These are phyloP conservation scores for Thermochaetoides thermophila DNA, from an alignment of 495 filamentous ascomycete species.

Conservation along the genomic window DNA sequence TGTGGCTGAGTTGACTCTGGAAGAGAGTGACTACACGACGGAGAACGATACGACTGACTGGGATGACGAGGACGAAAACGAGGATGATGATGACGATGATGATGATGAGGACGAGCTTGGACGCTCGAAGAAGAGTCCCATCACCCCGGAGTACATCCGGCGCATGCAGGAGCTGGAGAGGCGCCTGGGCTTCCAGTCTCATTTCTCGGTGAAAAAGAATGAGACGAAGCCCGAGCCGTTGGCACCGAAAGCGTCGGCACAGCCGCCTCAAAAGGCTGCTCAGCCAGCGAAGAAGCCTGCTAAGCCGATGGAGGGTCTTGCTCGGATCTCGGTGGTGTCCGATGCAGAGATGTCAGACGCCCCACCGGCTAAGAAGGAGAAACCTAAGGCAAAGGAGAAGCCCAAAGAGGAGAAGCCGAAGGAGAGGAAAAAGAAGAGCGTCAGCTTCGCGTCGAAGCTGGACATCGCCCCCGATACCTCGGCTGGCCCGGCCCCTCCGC, in stretches of 20 bases:
- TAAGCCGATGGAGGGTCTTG: slow-evolving; percentile 11
- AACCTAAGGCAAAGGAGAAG: neutral
- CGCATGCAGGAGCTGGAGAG: slow-evolving; percentile 77
- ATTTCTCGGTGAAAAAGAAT: slow-evolving; percentile 9
- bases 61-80: slow-evolving; percentile 38
- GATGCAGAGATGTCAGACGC: neutral
- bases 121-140: slow-evolving; percentile 41
- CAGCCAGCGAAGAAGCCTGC: slow-evolving; percentile 2
- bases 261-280: neutral
- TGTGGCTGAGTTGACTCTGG: slow-evolving; percentile 82
- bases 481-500: slow-evolving; percentile 10
- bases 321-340: slow-evolving; percentile 8
- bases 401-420: too few species aligned
- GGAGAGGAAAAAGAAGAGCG: slow-evolving; percentile 76
- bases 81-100: slow-evolving; percentile 36
- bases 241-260: too few species aligned
- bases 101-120: slow-evolving; percentile 55
- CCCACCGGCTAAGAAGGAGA: neutral
- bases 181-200: slow-evolving; percentile 42
- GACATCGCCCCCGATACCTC: slow-evolving; percentile 50
- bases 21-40: slow-evolving; percentile 48
- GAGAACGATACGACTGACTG: slow-evolving; percentile 41
- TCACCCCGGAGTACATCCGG: slow-evolving; percentile 57
- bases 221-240: slow-evolving; percentile 6
- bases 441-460: slow-evolving; percentile 59